A percentile compares a stretch with the other conserved stretches of the same genome.
These are phyloP conservation scores for Brachypodium distachyon DNA, from an alignment of 202 grass and related monocot genomes.

Conservation along the genomic window DNA sequence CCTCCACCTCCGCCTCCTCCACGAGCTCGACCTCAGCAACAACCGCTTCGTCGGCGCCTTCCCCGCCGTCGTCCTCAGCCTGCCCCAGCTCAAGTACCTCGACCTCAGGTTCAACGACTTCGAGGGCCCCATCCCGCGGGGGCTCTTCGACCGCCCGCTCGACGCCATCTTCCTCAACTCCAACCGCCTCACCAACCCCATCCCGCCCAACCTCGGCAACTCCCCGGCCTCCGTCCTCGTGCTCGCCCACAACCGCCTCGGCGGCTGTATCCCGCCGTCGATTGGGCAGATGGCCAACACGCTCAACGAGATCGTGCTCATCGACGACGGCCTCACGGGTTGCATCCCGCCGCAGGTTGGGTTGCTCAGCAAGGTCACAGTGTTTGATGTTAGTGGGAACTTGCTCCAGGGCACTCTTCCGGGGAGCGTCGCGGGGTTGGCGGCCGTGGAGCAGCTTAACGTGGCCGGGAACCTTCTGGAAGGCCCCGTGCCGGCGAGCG, in stretches of 20 bases:
- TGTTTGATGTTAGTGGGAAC: conserved; percentile 87
- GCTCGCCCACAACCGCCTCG: conserved; percentile 51
- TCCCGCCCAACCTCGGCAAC: conserved; percentile 48
- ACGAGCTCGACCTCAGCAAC: conserved; percentile 85
- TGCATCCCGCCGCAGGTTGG: conserved; percentile 75
- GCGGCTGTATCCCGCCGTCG: conserved; percentile 38
- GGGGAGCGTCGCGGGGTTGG: conserved; percentile 3
- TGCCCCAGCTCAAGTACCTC: conserved; percentile 39
- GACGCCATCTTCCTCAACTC: conserved; percentile 90
- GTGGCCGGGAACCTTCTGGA: conserved; percentile 51
- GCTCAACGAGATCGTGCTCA: conserved; percentile 85
- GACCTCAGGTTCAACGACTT: conserved; percentile 89
- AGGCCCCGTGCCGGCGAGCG: conserved; percentile 16
- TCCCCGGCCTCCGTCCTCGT: conserved; percentile 56
- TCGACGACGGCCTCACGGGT: conserved; percentile 53
- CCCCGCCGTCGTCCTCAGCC: conserved; percentile 30
- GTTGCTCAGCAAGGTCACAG: conserved; percentile 34
- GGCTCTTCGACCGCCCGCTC: conserved; percentile 52
- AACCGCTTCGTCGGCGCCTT: conserved; percentile 55
- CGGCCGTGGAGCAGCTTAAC: conserved; percentile 38
- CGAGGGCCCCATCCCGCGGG: conserved; percentile 50
- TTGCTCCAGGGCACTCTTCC: conserved; percentile 53
- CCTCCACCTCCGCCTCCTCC: conserved; percentile 39
- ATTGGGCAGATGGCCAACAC: conserved; percentile 48
- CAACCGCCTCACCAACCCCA: conserved; percentile 41